Evolutionary conservation across 805 yeast species (phyloP).

Genomic region (Kluyveromyces starmeri): DNA sequence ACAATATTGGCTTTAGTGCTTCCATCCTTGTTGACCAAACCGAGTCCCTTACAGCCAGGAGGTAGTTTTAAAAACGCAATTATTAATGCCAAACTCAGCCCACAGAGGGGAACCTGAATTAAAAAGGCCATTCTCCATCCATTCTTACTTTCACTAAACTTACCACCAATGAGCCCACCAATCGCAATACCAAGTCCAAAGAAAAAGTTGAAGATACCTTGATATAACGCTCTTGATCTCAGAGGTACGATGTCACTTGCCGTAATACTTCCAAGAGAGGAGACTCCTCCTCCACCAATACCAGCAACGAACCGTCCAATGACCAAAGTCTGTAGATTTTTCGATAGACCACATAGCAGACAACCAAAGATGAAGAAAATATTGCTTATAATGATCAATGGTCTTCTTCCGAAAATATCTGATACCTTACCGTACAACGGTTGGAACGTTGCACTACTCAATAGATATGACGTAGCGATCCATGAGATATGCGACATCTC

Average conservation of each 20-base stretch:
- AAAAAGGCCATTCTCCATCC: slow-evolving; percentile 65
- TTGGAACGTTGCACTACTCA: slow-evolving; percentile 65
- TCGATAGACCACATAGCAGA: slow-evolving; percentile 44
- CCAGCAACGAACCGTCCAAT: slow-evolving; percentile 65
- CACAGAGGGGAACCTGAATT: slow-evolving; percentile 44
- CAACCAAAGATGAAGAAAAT: slow-evolving; percentile 50
- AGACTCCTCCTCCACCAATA: slow-evolving; percentile 84
- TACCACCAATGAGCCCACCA: slow-evolving; percentile 62
- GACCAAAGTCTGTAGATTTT: slow-evolving; percentile 40
- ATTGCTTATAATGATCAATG: slow-evolving; percentile 43
- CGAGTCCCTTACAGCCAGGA: slow-evolving; percentile 29
- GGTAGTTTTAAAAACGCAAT: slow-evolving; percentile 31
- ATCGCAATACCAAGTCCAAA: slow-evolving; percentile 69
- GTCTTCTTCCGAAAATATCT: slow-evolving; percentile 63
- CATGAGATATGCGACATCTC: slow-evolving; percentile 57
- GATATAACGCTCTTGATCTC: slow-evolving; percentile 70
- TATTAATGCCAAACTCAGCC: slow-evolving; percentile 40
- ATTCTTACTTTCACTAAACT: slow-evolving; percentile 37
- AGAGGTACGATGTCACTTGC: slow-evolving; percentile 71
- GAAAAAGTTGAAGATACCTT: slow-evolving; percentile 70
- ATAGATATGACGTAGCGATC: slow-evolving; percentile 64
- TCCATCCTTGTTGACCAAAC: slow-evolving; percentile 7
- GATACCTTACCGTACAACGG: slow-evolving; percentile 64
- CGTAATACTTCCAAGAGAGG: slow-evolving; percentile 63
- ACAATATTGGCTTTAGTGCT: slow-evolving; percentile 32